Evolutionary conservation across 2,329 filamentous ascomycete genomes (phyloP).

Genomic region (Rhynchosporium graminicola): DNA sequence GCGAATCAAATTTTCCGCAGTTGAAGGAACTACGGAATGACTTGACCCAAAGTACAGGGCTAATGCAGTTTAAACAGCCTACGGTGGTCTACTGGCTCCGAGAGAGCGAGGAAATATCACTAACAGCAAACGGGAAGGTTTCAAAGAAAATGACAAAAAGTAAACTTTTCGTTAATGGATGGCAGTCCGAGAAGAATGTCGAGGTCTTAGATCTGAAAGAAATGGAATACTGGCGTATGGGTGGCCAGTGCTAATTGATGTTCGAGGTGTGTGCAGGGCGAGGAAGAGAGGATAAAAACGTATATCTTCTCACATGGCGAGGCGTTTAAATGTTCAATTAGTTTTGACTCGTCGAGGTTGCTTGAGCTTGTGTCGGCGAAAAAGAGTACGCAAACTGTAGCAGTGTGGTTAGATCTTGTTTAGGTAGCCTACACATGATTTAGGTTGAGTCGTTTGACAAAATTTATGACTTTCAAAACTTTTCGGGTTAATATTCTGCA

Average conservation of each 20-base stretch:
- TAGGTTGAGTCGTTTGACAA: too few species aligned
- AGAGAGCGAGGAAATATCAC: conserved; percentile 26
- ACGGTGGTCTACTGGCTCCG: conserved; percentile 31
- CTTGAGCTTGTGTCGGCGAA: too few species aligned
- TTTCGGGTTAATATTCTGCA: too few species aligned
- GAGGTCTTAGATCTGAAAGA: conserved; percentile 27
- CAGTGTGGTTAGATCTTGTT: too few species aligned
- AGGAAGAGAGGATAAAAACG: neutral
- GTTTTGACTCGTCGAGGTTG: too few species aligned
- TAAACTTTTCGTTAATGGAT: conserved; percentile 29
- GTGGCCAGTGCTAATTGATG: conserved; percentile 25
- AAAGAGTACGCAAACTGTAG: too few species aligned
- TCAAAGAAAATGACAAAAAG: conserved; percentile 25
- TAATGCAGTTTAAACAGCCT: conserved; percentile 28
- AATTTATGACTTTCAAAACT: too few species aligned
- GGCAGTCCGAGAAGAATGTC: conserved; percentile 20
- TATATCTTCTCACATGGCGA: neutral
- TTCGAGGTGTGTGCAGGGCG: neutral
- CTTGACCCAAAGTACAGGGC: conserved; percentile 23
- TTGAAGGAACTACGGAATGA: conserved; percentile 26
- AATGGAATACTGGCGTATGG: conserved; percentile 32
- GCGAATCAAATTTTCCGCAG: conserved; percentile 15
- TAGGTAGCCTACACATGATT: too few species aligned
- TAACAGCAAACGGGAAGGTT: conserved; percentile 30
- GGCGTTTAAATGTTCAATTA: neutral